These are phyloP conservation scores for Epithemia pelagica DNA, from an alignment of 108 stramenopile species.

Conservation along the genomic window DNA sequence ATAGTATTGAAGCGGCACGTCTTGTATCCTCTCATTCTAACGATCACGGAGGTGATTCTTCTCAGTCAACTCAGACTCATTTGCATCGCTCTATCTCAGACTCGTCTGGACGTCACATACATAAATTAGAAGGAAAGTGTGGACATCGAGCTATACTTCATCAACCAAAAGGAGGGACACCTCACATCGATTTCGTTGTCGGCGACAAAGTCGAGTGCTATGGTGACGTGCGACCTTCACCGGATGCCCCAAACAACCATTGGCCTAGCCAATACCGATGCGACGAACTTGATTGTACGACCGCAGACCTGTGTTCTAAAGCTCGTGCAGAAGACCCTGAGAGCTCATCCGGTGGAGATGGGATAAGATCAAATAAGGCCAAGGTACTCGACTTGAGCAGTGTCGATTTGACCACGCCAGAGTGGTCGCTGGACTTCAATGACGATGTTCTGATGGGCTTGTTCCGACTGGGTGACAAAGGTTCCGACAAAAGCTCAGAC, in stretches of 20 bases:
- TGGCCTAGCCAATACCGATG: slow-evolving; percentile 50
- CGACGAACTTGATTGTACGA: slow-evolving; percentile 25
- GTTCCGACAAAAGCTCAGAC: not conserved
- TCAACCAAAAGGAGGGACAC: slow-evolving; percentile 36
- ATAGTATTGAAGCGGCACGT: not conserved
- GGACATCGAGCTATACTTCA: slow-evolving; percentile 63
- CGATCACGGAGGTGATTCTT: too few relatives aligned
- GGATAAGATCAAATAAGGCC: not conserved
- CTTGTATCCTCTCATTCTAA: too few relatives aligned
- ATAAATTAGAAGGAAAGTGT: slow-evolving; percentile 48
- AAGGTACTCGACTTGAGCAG: slow-evolving; percentile 9
- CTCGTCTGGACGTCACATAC: slow-evolving; percentile 33
- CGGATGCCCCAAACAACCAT: slow-evolving; percentile 8
- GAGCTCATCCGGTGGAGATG: not conserved
- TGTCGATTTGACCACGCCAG: slow-evolving; percentile 12
- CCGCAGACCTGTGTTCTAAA: slow-evolving; percentile 5
- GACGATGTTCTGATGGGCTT: slow-evolving; percentile 6
- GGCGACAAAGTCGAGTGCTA: slow-evolving; percentile 62
- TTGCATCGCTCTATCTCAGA: not conserved
- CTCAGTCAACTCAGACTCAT: too few relatives aligned
- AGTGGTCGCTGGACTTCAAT: slow-evolving; percentile 18
- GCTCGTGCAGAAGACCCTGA: not conserved
- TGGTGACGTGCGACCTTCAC: slow-evolving; percentile 23
- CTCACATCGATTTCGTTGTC: slow-evolving; percentile 66
- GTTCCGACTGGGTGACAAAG: not conserved